Percentiles rank a stretch among this genome's conserved stretches.
phyloP scores from a whole-genome alignment of 2,329 filamentous ascomycete genomes.

The Diaporthe longicolla region DNA sequence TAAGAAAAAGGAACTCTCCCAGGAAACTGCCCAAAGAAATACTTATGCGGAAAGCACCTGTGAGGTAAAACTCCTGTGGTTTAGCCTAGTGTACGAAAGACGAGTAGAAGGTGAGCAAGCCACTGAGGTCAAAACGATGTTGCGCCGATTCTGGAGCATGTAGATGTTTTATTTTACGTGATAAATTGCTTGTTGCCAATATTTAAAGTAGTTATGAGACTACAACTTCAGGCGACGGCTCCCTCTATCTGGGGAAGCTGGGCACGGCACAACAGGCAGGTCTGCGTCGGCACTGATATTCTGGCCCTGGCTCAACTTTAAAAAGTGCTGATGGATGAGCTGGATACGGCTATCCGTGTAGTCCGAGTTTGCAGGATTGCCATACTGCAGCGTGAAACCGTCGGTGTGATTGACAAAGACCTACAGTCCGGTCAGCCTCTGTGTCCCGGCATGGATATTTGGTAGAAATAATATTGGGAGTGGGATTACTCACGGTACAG shows the following conservation, averaged over 20 bases:
- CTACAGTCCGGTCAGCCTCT: slow-evolving; percentile 44
- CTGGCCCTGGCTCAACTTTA: slow-evolving; percentile 55
- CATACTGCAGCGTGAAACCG: slow-evolving; percentile 61
- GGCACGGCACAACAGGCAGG: slow-evolving; percentile 57
- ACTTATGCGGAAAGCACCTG: not conserved
- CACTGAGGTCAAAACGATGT: not conserved
- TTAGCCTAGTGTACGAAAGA: not conserved
- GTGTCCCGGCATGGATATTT: too few species aligned
- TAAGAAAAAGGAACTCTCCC: too few species aligned
- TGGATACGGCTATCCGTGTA: slow-evolving; percentile 55
- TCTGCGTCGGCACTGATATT: slow-evolving; percentile 52
- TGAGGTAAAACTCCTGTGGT: not conserved
- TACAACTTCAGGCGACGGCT: not conserved
- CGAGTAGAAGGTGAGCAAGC: not conserved
- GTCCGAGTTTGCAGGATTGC: slow-evolving; percentile 57
- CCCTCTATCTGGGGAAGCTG: slow-evolving; percentile 44
- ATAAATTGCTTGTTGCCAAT: not conserved
- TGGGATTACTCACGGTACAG: slow-evolving; percentile 53
- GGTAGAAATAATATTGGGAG: not conserved
- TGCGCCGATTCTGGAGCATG: not conserved
- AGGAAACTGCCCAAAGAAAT: too few species aligned
- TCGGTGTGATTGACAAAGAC: slow-evolving; percentile 61
- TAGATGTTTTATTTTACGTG: not conserved
- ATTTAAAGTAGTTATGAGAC: not conserved
- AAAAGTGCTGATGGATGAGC: slow-evolving; percentile 60